Base-by-base conservation (phyloP, 2,329 filamentous ascomycete genomes). In the Fusarium nematophilum region DNA sequence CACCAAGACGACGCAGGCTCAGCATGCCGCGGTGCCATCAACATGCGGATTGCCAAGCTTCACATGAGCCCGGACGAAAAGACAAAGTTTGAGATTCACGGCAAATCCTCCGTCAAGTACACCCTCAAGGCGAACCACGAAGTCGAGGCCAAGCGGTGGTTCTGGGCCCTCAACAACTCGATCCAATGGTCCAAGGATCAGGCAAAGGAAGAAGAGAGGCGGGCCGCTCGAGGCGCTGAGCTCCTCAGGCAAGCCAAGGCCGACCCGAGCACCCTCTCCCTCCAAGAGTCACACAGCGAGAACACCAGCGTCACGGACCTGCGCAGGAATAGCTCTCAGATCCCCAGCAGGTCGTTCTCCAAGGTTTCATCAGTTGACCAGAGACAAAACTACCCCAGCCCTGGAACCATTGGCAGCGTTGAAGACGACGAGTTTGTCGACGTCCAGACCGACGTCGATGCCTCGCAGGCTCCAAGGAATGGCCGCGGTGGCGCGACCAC, bases 161-260 rank as follows among this genome's bases (percentile, higher is more conserved):
- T 96, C 76, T 99, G 95, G 95, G 92, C 95, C 1, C 81, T 99
- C 61, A 99, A 99, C 78, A 99, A 99, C 73, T 94, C 95, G 6
- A 99, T 99, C 43, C 95, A 98, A 73, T 98, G 92, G 90, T 90
- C 92, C 61, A 99, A 99, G 75, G 95, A 99, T 70, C 95, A 98
- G 77, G 93, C 92, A 7, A 93, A 90, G 66, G 92, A 96, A 73
- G 94, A 97, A 69, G 90, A 94, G 71, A 88, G 83, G 64, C 88
- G 93, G 57, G 88, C 88, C 27, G 87, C 87, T 7, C 88, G 87
- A 52, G 90, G 89, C 67, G 90, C 89, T 6, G 92, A 95, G 74
- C 83, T 89, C 29, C 76, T 96, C 45, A 86, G 86, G 61, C 89
- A 93, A 71, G 92, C 91, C 48, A 93, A 93, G 74, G 88, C 89